phyloP scores from a whole-genome alignment of 306 rosid genomes.

The Prunus dulcis region DNA sequence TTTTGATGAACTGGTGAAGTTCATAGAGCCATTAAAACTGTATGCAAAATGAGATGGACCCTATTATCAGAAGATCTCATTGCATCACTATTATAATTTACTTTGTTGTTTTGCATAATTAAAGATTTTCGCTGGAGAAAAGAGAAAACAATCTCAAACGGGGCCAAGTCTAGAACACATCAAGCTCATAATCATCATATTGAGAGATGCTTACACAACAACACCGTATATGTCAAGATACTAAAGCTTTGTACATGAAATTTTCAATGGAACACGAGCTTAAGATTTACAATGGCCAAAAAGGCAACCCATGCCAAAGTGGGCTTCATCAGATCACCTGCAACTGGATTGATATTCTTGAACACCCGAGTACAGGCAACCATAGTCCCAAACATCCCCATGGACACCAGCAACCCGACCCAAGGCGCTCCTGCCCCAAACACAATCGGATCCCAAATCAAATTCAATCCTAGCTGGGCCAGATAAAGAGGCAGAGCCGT shows the following conservation, averaged over 20 bases:
- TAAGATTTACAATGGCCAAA: conserved; percentile 54
- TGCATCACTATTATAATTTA: not conserved
- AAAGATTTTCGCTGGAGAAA: no score
- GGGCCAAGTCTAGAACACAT: no score
- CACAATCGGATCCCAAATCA: conserved; percentile 59
- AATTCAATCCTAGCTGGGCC: conserved; percentile 38
- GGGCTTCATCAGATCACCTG: conserved; percentile 45
- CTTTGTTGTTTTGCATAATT: not conserved
- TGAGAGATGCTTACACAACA: not conserved
- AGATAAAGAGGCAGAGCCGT: conserved; percentile 40
- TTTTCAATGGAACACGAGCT: conserved; percentile 35
- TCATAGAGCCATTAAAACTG: not conserved
- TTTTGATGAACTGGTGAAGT: not conserved
- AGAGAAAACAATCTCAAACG: no score
- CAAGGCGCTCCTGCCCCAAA: conserved; percentile 40
- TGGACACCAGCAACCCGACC: conserved; percentile 37
- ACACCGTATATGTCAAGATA: no score
- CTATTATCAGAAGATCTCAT: no score
- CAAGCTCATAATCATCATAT: not conserved
- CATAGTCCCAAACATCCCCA: conserved; percentile 33
- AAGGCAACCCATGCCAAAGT: conserved; percentile 57
- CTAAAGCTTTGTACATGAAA: not conserved
- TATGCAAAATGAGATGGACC: not conserved
- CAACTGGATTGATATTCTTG: conserved; percentile 32
- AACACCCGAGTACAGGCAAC: conserved; percentile 38